Evolutionary conservation across 208 protist genomes (phyloP), one percentile per base, ranked within the genome.

Genomic region (Leishmania gerbilli): DNA sequence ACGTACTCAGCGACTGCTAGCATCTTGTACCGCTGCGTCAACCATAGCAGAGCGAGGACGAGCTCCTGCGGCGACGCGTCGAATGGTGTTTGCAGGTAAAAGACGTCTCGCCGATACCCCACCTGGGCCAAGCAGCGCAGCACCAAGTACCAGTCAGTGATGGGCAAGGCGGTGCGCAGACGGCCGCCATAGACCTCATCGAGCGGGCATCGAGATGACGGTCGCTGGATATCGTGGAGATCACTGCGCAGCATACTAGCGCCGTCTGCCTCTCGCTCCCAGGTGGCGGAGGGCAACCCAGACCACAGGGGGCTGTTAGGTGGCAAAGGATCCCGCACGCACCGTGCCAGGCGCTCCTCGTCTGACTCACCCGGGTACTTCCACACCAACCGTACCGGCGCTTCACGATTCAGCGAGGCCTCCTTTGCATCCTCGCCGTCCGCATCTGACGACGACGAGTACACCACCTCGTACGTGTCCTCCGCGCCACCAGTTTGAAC

Each of bases 21-120:
- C 37, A 95, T 79, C 74, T 89, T 85, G 83, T 93, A 95, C 74
- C 88, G 79, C 78, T 88, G 85, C 42, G 93, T 95, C 60, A 95
- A 79, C 93, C 93, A 97, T 19, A 97, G 83, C n/a, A 97, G 77
- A 9, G 85, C 90, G 34, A 97, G 83, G 51, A 97, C 42, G 34
- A 97, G 82, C 82, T 97, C 93, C 37, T 90, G 49, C 17, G 90
- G 81, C 13, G 84, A 89, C 11, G 84, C 87, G 37, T 80, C 71
- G 2, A 80, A 79, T 0, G 90, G 91, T 3, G 90, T 95, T 72
- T 94, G 90, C n/a, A 86, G 58, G 77, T 94, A 95, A 62, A 95
- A 91, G 11, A 68, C 53, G 77, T 93, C 90, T 5, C 93, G 90
- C 11, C 45, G 83, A 77, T 97, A 97, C 34, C 91, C 91, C 17